Conservation (phyloP, 768 basidiomycete species). For the Kwoniella bestiolae region DNA sequence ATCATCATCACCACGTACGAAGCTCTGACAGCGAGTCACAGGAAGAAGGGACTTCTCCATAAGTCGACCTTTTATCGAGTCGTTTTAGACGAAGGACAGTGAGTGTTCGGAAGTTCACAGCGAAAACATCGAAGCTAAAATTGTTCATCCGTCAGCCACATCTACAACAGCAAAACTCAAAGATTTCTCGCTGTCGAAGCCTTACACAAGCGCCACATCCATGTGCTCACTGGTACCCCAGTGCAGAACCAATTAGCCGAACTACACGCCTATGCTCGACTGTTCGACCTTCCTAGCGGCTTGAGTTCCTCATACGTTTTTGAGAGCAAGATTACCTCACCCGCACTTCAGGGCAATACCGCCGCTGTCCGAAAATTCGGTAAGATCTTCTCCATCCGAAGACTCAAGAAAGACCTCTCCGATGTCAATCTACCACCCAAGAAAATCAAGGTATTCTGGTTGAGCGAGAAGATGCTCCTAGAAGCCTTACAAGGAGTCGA, state of each 20-base stretch:
- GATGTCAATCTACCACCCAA: neutral
- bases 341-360: neutral
- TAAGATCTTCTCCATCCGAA: slow-evolving; percentile 5
- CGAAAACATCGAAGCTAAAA: neutral
- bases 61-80: slow-evolving; percentile 9
- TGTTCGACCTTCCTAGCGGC: slow-evolving; percentile 5
- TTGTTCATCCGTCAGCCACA: neutral
- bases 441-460: slow-evolving; percentile 3
- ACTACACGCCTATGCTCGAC: neutral
- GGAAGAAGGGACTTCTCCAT: neutral
- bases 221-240: slow-evolving; percentile 4
- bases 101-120: too few relatives aligned
- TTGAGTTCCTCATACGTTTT: neutral
- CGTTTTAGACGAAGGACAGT: slow-evolving; percentile 16
- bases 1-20: slow-evolving; percentile 13
- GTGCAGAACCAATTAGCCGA: slow-evolving; percentile 6
- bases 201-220: slow-evolving; percentile 1
- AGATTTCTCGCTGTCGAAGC: neutral
- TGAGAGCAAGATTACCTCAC: neutral
- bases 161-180: neutral
- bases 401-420: neutral
- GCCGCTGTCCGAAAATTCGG: neutral
- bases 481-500: neutral
- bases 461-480: neutral
- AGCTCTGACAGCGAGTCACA: neutral